Base-by-base conservation (phyloP, 2,329 filamentous ascomycete species). In the Aspergillus ochraceus region DNA sequence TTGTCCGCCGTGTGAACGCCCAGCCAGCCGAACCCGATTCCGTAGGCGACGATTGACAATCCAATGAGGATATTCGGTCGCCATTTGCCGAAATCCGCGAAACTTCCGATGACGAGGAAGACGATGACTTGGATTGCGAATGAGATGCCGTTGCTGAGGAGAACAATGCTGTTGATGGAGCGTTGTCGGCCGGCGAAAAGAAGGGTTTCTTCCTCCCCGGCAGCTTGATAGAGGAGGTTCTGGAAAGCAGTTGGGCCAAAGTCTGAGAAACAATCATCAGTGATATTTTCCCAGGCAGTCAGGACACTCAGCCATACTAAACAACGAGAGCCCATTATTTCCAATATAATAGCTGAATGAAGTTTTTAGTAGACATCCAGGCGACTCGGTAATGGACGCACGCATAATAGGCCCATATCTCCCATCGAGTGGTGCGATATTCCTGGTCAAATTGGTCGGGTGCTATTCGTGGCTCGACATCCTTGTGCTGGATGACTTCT, bases 181-280 rank as follows among this genome's bases (percentile, higher is more conserved):
- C 86, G 81, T 24, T 80, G 72, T 42, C 76, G 76, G 14, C 87
- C 86, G 1, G 83, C 81, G 61, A 89, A 89, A 2, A 68, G 65
- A 22, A 89, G 72, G 1, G 83, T 77, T 1, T 79, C 81, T 10
- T 77, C 78, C 52, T 84, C 78, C 8, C 83, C 81, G 4, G 85
- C 86, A 0, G 87, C 86, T 70, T 88, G 83, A 54, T 80, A 83
- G 26, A 89, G 76, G 9, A 89, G 74, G 65, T 88, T 88, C 66
- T 89, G 87, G 59, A 88, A 88, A 19, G 84, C 84, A 2, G 86
- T 87, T 0, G 85, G 85, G 2, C 81, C 86, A 69, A 88, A 88
- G 69, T 87, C 74, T 76, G 14, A n/a, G 17, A 42, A 42, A 42
- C 36, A n/a, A 14, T 42, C 17, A n/a, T 42, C 17, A 42, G 6